Conservation (phyloP, 73 alveolate genomes). For the Tetrahymena borealis region DNA sequence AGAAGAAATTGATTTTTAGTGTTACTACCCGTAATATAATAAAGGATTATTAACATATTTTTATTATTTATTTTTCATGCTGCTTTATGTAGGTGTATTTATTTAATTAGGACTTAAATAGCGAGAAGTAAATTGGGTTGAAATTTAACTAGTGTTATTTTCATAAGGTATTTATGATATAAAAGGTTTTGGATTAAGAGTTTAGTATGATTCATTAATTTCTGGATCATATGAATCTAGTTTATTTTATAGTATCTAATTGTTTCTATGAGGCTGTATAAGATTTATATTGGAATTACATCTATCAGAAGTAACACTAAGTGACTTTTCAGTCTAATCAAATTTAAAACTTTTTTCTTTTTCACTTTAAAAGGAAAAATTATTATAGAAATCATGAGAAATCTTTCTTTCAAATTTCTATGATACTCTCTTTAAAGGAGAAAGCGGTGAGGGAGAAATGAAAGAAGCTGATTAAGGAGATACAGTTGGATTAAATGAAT, state of each 20-base stretch:
- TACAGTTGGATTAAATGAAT: background rate
- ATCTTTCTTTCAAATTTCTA: background rate
- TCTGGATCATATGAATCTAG: background rate
- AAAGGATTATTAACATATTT: no score
- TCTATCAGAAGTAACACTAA: background rate
- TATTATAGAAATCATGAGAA: background rate
- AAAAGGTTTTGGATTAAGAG: background rate
- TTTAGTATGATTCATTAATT: background rate
- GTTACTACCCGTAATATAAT: no score
- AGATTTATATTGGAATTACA: background rate
- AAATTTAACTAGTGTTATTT: background rate
- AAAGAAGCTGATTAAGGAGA: background rate
- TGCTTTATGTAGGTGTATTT: background rate
- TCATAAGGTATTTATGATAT: background rate
- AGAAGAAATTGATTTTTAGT: no score
- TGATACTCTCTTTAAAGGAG: background rate
- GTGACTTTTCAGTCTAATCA: background rate
- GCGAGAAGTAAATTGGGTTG: background rate
- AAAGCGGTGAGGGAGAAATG: background rate
- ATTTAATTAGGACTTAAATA: background rate
- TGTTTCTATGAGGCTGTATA: background rate
- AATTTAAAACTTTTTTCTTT: background rate
- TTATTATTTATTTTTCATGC: no score
- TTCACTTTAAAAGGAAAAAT: background rate
- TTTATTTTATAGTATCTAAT: background rate